Percentiles rank a stretch among this genome's conserved stretches.
These are phyloP conservation scores for Brassica hybrid DNA, from an alignment of 441 rosid genomes.

Conservation along the genomic window DNA sequence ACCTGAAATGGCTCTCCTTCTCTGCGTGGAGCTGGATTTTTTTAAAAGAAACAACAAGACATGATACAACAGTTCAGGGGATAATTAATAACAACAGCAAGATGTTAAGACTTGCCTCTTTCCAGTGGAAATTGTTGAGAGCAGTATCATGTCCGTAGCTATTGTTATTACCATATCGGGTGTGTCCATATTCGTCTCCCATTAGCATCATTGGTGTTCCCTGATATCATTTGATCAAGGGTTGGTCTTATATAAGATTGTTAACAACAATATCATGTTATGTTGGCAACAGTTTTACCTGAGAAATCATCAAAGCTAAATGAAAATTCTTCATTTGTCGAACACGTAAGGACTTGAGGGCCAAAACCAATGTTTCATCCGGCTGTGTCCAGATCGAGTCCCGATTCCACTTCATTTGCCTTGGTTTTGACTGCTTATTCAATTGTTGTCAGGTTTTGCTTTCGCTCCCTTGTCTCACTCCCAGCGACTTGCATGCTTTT, in stretches of 20 bases:
- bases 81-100: background rate
- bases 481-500: conserved; percentile 70
- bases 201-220: conserved; percentile 96
- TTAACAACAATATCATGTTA: background rate
- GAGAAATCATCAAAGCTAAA: conserved; percentile 87
- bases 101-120: conserved; percentile 50
- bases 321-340: conserved; percentile 96
- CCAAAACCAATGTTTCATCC: too few species aligned
- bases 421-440: conserved; percentile 66
- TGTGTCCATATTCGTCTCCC: conserved; percentile 97
- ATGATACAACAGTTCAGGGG: background rate
- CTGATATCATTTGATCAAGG: conserved; percentile 52
- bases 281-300: conserved; percentile 51
- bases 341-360: conserved; percentile 69
- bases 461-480: conserved; percentile 70
- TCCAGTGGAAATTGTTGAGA: conserved; percentile 91
- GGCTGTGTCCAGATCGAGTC: too few species aligned
- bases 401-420: too few species aligned
- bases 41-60: background rate
- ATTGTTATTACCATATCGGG: conserved; percentile 93
- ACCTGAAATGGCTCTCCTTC: too few species aligned
- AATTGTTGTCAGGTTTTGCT: conserved; percentile 82
- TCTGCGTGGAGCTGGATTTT: background rate
- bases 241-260: conserved; percentile 16
- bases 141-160: conserved; percentile 92